Base-by-base conservation (phyloP, 1,139 yeast species). In the Eremothecium coryli region DNA sequence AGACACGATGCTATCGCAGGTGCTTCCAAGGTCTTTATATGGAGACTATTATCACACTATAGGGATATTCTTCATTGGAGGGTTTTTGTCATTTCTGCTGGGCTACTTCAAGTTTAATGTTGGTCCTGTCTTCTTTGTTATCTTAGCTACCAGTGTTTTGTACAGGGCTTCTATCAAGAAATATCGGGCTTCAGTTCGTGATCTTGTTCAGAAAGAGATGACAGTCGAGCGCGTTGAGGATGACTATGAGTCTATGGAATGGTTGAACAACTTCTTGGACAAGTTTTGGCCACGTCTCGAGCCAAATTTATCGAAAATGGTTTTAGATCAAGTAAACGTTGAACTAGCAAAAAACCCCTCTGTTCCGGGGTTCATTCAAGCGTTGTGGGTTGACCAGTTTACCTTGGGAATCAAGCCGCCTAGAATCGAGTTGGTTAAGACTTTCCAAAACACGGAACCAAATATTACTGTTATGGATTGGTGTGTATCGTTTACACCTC, bases 391-490 rank as follows among this genome's bases (percentile, higher is more conserved):
- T 35, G 93, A 84, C 54, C 73, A 84, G 40, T 80, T 90, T 53
- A 88, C 97, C 7, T 73, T 82, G 12, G 98, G 98, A 44, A 80
- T 95, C 6, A 90, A 90, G 61, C 95, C 98, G 8, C 95, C 95
- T 23, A 73, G 98, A 58, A 68, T 90, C 41, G 96, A 90, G 52
- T 70, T 70, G 42, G 96, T 88, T 17, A 82, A 90, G 54, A 84
- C 96, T 2, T 72, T 86, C 49, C 81, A 78, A 32, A 85, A 90
- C 41, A 88, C 96, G 15, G 79, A 76, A 20, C 82, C 82, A 42
- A 96, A 88, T 53, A 79, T 90, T 38, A 94, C 88, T 11, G 95
- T 90, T 33, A 86, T 93, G 95, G 94, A 90, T 65, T 90, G 95
- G 95, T 77, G 79, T 35, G 65, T 81, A 37, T 77, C 95, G 1